Conservation (phyloP, 768 basidiomycete genomes). For the Lanmaoa pseudosensibilis region DNA sequence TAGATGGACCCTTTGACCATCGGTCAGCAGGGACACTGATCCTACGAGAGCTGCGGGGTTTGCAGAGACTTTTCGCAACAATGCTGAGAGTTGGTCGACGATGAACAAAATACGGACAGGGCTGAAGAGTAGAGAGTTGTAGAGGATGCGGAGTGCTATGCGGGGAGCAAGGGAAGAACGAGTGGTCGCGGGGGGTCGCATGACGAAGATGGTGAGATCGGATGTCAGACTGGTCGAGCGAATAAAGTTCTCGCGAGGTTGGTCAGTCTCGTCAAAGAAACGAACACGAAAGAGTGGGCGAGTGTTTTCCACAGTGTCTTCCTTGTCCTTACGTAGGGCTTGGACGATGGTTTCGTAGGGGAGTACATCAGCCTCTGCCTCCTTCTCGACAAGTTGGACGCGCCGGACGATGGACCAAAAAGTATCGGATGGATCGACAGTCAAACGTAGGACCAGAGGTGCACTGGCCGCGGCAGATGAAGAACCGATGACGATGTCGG, state of each 20-base stretch:
- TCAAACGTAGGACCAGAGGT: conserved; percentile 81
- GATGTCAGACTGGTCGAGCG: conserved; percentile 79
- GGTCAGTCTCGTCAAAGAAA: conserved; percentile 93
- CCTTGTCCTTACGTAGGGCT: conserved; percentile 65
- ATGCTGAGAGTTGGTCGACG: conserved; percentile 79
- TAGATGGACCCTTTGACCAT: conserved; percentile 63
- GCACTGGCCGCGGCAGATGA: conserved; percentile 74
- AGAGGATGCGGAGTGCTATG: conserved; percentile 80
- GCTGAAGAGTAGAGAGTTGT: conserved; percentile 94
- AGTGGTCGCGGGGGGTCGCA: conserved; percentile 63
- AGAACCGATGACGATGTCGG: conserved; percentile 87
- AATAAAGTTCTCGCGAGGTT: conserved; percentile 71
- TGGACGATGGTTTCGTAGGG: conserved; percentile 77
- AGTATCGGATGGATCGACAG: conserved; percentile 80
- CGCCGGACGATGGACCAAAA: conserved; percentile 88
- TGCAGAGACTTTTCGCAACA: conserved; percentile 69
- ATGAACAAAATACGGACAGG: conserved; percentile 71
- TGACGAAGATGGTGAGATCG: conserved; percentile 91
- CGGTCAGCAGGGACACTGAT: conserved; percentile 76
- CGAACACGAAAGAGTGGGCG: conserved; percentile 85
- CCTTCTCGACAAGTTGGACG: conserved; percentile 78
- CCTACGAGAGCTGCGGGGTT: conserved; percentile 73
- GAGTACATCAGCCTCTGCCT: conserved; percentile 78
- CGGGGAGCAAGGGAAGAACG: conserved; percentile 70
- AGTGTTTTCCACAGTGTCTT: conserved; percentile 50